Percentiles rank a stretch among this genome's conserved stretches.
Evolutionary conservation across 768 basidiomycete genomes (phyloP).

Genomic region (Leccinum boreale): DNA sequence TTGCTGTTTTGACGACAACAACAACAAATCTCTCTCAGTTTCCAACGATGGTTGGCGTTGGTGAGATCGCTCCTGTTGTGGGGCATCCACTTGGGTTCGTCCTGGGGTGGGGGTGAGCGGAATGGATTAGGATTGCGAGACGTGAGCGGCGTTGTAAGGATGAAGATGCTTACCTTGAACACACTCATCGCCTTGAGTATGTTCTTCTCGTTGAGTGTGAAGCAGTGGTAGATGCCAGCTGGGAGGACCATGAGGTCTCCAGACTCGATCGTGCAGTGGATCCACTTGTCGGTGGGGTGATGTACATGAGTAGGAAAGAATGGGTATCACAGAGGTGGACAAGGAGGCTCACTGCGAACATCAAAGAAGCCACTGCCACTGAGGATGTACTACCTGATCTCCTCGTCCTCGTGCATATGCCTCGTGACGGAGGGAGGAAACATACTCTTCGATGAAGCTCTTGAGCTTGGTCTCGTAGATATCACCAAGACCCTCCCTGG

Average conservation of each 20-base stretch:
- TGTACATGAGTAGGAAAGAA: background rate
- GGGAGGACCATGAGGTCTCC: conserved; percentile 89
- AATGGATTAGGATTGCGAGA: background rate
- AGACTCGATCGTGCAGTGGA: conserved; percentile 68
- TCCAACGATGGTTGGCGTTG: conserved; percentile 33
- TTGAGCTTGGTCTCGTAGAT: conserved; percentile 81
- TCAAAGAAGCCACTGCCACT: conserved; percentile 92
- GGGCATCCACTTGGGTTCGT: conserved; percentile 89
- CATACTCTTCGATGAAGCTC: conserved; percentile 80
- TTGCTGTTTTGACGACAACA: background rate
- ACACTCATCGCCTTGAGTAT: conserved; percentile 74
- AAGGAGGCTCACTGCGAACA: conserved; percentile 62
- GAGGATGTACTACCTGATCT: conserved; percentile 88
- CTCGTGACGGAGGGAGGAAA: conserved; percentile 23
- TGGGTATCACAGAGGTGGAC: background rate
- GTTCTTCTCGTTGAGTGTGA: conserved; percentile 80
- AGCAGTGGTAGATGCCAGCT: conserved; percentile 91
- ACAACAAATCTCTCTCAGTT: conserved; percentile 6
- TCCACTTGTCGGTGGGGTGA: conserved; percentile 66
- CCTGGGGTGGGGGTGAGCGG: conserved; percentile 40
- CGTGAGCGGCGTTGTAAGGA: background rate
- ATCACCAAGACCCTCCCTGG: conserved; percentile 77
- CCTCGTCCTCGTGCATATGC: conserved; percentile 95
- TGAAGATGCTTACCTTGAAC: conserved; percentile 62
- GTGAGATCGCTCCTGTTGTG: conserved; percentile 61